phyloP scores from a whole-genome alignment of 257 asterid genomes.

The Paraleonurus japonicus region DNA sequence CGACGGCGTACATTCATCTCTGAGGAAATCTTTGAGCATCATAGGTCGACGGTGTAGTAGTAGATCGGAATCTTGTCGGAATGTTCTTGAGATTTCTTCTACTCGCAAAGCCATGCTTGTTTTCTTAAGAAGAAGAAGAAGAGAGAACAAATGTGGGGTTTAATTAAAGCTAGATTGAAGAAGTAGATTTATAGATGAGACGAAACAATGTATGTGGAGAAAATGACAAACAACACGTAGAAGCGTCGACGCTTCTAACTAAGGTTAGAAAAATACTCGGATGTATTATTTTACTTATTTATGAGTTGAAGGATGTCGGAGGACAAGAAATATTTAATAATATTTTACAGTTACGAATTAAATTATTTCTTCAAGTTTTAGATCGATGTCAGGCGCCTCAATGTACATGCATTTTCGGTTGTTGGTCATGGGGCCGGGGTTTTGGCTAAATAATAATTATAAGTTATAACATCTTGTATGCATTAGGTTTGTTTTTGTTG shows the following conservation, averaged over 20 bases:
- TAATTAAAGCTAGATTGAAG: not conserved
- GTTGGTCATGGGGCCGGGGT: too few species aligned
- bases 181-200: slow-evolving; percentile 18
- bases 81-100: not conserved
- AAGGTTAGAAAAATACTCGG: slow-evolving; percentile 8
- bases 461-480: too few species aligned
- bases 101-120: slow-evolving; percentile 37
- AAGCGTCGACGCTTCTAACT: slow-evolving; percentile 50
- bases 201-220: slow-evolving; percentile 37
- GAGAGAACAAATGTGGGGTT: not conserved
- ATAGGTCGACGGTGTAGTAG: slow-evolving; percentile 47
- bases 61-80: too few species aligned
- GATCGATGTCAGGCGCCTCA: not conserved
- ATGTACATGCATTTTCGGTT: not conserved
- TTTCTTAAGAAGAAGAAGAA: too few species aligned
- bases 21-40: slow-evolving; percentile 72
- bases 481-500: too few species aligned
- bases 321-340: slow-evolving; percentile 1
- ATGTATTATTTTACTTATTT: slow-evolving; percentile 18
- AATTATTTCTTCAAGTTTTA: not conserved
- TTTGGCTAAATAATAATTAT: too few species aligned
- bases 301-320: slow-evolving; percentile 49
- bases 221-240: slow-evolving; percentile 53
- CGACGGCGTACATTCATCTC: slow-evolving; percentile 38
- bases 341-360: not conserved